A percentile compares a stretch with the other conserved stretches of the same genome.
Conservation (phyloP, 2,329 filamentous ascomycete genomes). For the Colletotrichum cereale region DNA sequence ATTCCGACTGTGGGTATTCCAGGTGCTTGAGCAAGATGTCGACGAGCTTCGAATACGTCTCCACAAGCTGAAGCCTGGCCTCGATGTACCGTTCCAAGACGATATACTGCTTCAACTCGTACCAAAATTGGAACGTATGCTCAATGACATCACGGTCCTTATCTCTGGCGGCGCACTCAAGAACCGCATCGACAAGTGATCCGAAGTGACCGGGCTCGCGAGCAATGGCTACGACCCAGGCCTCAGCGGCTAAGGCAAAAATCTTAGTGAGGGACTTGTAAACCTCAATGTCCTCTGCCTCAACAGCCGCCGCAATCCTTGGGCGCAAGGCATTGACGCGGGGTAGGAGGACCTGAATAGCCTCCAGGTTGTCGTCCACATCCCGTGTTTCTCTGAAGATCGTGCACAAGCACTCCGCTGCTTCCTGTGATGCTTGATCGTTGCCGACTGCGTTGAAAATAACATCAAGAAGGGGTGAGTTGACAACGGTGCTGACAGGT, state of each 20-base stretch:
- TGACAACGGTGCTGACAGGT: slow-evolving; percentile 83
- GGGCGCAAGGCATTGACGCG: slow-evolving; percentile 81
- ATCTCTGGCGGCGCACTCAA: slow-evolving; percentile 92
- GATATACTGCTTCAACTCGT: slow-evolving; percentile 96
- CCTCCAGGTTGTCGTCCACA: slow-evolving; percentile 87
- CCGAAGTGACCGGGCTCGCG: slow-evolving; percentile 86
- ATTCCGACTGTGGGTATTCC: slow-evolving; percentile 84
- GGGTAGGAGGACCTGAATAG: slow-evolving; percentile 87
- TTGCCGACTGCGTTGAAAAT: slow-evolving; percentile 82
- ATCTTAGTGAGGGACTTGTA: slow-evolving; percentile 92
- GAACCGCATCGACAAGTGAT: slow-evolving; percentile 85
- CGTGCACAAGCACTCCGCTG: slow-evolving; percentile 91
- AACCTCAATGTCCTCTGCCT: slow-evolving; percentile 85
- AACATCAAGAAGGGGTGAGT: slow-evolving; percentile 85
- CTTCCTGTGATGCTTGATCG: slow-evolving; percentile 85
- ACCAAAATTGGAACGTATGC: slow-evolving; percentile 97
- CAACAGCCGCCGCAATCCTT: slow-evolving; percentile 79
- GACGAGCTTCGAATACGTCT: slow-evolving; percentile 89
- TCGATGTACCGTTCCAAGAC: slow-evolving; percentile 90
- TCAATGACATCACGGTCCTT: slow-evolving; percentile 91
- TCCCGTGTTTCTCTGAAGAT: slow-evolving; percentile 94
- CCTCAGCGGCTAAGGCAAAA: slow-evolving; percentile 92
- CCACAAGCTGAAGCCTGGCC: slow-evolving; percentile 80
- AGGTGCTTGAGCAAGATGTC: slow-evolving; percentile 94
- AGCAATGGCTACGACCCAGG: slow-evolving; percentile 93